These are phyloP conservation scores for Nepenthes gracilis DNA, from an alignment of 148 eudicot species.

Conservation along the genomic window DNA sequence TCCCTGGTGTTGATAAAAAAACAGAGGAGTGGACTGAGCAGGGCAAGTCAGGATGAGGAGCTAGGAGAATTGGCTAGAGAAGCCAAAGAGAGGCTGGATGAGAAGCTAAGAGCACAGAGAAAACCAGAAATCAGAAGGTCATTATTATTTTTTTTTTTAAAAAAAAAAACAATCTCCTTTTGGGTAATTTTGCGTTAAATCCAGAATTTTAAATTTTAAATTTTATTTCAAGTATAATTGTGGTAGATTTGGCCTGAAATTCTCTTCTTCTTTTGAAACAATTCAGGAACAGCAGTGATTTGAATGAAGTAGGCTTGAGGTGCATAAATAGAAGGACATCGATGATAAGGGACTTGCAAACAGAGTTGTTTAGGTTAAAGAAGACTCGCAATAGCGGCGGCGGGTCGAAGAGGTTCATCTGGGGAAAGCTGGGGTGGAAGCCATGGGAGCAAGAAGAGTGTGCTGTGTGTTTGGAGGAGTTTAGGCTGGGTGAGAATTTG, in stretches of 20 bases:
- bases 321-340: slow-evolving; percentile 6
- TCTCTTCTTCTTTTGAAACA: neutral
- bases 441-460: slow-evolving; percentile 56
- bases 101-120: slow-evolving; percentile 31
- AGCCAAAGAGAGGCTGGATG: slow-evolving; percentile 51
- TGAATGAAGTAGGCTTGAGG: slow-evolving; percentile 16
- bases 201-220: neutral
- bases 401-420: slow-evolving; percentile 25
- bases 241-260: too few species aligned
- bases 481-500: slow-evolving; percentile 35
- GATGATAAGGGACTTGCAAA: slow-evolving; percentile 16
- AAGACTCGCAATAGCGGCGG: slow-evolving; percentile 11
- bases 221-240: too few species aligned
- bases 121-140: slow-evolving; percentile 28
- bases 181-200: neutral
- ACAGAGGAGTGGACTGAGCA: slow-evolving; percentile 12
- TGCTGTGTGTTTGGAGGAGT: slow-evolving; percentile 63
- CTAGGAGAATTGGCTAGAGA: slow-evolving; percentile 41
- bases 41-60: slow-evolving; percentile 23
- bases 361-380: slow-evolving; percentile 30
- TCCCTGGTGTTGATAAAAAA: slow-evolving; percentile 2
- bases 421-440: slow-evolving; percentile 49
- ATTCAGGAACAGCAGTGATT: slow-evolving; percentile 20
- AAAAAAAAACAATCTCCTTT: too few species aligned
- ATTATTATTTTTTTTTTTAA: too few species aligned